Evolutionary conservation across 495 filamentous ascomycete species (phyloP), one percentile per base, ranked within the genome.

Genomic region (Lophiostoma macrostomum): DNA sequence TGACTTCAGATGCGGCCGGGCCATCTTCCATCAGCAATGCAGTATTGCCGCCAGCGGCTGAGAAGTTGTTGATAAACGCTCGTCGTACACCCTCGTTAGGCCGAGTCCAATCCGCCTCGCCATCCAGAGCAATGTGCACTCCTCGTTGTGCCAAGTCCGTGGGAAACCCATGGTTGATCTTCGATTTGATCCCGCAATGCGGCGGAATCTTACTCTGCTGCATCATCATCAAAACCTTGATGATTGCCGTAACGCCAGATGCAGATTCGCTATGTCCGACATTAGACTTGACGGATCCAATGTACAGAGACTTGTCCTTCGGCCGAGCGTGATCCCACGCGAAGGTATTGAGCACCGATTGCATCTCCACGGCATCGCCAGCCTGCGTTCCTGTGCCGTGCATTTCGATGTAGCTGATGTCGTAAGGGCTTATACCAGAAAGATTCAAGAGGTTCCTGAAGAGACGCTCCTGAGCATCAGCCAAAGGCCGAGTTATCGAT

Each of bases 321-420:
- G 5, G 63, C 34, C 13, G 63, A 44, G 11, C 61, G 43, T 19
- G 34, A 18, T 19, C 27, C 36, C 23, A 41, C 57, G 59, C 66
- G 29, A 70, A 64, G n/a, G 49, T 52, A 8, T 56, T 47, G 8
- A 63, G 39, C 1, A 74, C 66, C 13, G 69, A 66, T 11, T 41
- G 29, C 63, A 71, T 70, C 52, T 73, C 71, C 11, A 45, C 53
- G 4, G 54, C 48, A 45, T 73, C 71, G 24, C 71, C 71, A 8
- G 58, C 67, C 57, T 73, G 70, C 11, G 71, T 74, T 4, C 70
- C 70, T 5, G 71, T 73, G 5, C 71, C 71, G 43, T 73, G 71
- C 63, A 70, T 69, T 40, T 73, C 70, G 11, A 72, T 58, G 42
- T 69, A 71, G 16, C 44, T 49, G 29, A 73, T 48, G 12, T 67